Conservation (phyloP, 2,329 filamentous ascomycete genomes). For the Botrytis fragariae region DNA sequence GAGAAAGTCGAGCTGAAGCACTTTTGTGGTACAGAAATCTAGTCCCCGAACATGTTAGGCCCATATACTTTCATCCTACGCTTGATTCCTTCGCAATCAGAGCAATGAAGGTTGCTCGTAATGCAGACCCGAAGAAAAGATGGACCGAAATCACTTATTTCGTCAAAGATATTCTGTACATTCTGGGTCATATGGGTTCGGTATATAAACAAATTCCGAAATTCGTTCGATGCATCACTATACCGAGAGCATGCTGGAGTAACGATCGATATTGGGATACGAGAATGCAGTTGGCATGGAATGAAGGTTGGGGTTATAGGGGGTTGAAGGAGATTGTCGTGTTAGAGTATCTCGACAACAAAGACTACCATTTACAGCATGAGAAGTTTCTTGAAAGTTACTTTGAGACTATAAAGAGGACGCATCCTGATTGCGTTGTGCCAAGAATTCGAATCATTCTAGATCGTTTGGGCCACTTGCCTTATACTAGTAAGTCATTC, state of each 20-base stretch:
- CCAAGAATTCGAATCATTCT: not conserved
- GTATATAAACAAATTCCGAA: not conserved
- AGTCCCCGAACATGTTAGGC: not conserved
- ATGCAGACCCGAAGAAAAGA: not conserved
- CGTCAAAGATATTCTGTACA: not conserved
- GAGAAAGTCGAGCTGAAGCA: not conserved
- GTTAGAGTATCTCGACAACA: not conserved
- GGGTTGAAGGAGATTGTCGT: not conserved
- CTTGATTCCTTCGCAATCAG: not conserved
- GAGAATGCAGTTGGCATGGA: not conserved
- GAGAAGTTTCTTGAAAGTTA: not conserved
- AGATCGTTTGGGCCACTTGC: not conserved
- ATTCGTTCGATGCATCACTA: not conserved
- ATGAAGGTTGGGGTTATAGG: not conserved
- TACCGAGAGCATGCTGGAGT: not conserved
- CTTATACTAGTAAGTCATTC: not conserved
- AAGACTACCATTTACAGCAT: not conserved
- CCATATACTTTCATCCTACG: not conserved
- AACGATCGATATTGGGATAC: not conserved
- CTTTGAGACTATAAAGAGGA: not conserved
- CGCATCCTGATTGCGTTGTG: not conserved
- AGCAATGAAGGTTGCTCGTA: not conserved
- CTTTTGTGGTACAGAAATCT: not conserved
- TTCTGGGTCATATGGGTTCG: not conserved
- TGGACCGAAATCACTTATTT: accelerated